Evolutionary conservation across 2,329 filamentous ascomycete species (phyloP).

Genomic region (Exophiala calicioides): DNA sequence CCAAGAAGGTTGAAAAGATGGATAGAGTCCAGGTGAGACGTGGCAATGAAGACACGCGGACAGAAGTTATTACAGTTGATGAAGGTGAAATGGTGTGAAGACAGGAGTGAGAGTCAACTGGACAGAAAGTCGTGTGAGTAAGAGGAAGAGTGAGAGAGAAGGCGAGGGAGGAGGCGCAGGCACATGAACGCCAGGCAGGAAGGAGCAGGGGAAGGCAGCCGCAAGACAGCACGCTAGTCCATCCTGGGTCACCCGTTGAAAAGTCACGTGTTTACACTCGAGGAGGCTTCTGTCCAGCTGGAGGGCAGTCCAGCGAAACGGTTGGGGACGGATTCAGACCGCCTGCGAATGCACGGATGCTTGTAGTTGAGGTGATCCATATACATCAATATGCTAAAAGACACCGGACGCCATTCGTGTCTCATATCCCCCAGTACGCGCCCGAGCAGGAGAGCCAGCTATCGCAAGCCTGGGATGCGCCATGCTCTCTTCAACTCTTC

Average conservation of each 20-base stretch:
- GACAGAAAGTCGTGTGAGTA: too few relatives aligned
- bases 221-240: not conserved
- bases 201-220: too few relatives aligned
- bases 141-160: not conserved
- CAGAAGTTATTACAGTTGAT: too few relatives aligned
- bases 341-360: too few relatives aligned
- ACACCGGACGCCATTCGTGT: constrained; percentile 12
- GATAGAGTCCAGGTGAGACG: not conserved
- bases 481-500: constrained; percentile 68
- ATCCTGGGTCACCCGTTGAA: too few relatives aligned
- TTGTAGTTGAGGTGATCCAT: too few relatives aligned
- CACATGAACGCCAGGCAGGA: not conserved
- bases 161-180: not conserved
- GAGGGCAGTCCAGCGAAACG: too few relatives aligned
- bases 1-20: not conserved
- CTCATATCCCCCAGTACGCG: constrained; percentile 1
- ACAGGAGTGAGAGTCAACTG: too few relatives aligned
- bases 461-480: not conserved
- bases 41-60: not conserved
- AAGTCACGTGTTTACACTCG: too few relatives aligned
- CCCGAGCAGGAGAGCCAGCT: not conserved
- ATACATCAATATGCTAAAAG: not conserved
- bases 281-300: too few relatives aligned
- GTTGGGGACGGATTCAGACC: too few relatives aligned
- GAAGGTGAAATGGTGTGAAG: not conserved